Conservation (phyloP, 345 rosid species). For the Mallotus nudiflorus region DNA sequence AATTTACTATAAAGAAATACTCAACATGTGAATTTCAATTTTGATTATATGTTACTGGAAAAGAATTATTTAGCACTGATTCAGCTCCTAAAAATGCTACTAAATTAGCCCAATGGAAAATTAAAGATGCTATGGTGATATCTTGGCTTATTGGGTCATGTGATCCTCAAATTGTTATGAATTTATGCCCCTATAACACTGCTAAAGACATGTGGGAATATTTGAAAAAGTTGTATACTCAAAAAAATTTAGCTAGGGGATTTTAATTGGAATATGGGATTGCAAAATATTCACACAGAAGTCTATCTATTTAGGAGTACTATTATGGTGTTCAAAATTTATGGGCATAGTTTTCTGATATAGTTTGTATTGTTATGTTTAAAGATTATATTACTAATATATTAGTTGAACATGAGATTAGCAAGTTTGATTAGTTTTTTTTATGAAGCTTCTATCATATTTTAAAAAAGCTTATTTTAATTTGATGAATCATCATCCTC, state of each 20-base stretch:
- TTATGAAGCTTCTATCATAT: background rate
- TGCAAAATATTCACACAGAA: background rate
- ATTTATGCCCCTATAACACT: background rate
- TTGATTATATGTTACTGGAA: slow-evolving; percentile 5
- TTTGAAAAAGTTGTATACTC: background rate
- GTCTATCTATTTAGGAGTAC: slow-evolving; percentile 17
- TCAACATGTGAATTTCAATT: slow-evolving; percentile 19
- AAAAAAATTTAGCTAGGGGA: background rate
- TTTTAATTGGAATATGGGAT: slow-evolving; percentile 19
- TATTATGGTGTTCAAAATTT: slow-evolving; percentile 9
- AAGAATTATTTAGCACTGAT: slow-evolving; percentile 1
- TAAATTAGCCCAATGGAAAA: background rate
- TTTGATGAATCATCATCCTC: slow-evolving; percentile 6
- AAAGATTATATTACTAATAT: background rate
- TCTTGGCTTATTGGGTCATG: background rate
- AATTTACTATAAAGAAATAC: slow-evolving; percentile 11
- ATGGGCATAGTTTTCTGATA: too few relatives aligned
- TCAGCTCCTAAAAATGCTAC: background rate
- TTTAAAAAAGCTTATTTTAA: background rate
- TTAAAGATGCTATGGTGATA: slow-evolving; percentile 9
- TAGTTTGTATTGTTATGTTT: background rate
- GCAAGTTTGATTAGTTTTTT: background rate
- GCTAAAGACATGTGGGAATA: background rate
- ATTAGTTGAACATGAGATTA: background rate
- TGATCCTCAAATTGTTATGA: background rate